Evolutionary conservation across 495 filamentous ascomycete genomes (phyloP).

Genomic region (Neurospora tetraspora): DNA sequence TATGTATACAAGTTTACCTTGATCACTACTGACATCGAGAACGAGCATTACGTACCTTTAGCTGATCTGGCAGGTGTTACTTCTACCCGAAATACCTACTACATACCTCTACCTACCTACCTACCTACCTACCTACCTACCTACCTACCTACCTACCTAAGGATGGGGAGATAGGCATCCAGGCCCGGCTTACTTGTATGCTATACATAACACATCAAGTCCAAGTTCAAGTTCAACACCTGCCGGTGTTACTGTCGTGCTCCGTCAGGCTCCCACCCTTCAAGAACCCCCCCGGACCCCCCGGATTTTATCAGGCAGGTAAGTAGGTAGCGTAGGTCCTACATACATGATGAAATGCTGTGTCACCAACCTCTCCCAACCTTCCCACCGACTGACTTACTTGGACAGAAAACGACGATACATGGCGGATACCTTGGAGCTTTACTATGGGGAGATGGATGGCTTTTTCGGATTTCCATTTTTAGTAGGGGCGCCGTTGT

Average conservation of each 20-base stretch:
- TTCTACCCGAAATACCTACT: neutral
- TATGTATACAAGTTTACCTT: neutral
- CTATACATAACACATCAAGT: neutral
- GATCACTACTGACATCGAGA: neutral
- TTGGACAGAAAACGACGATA: neutral
- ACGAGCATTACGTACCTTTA: neutral
- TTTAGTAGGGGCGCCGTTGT: too few relatives aligned
- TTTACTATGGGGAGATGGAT: neutral
- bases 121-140: neutral
- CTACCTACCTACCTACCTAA: neutral
- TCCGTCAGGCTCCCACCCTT: neutral
- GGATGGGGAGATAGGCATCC: neutral
- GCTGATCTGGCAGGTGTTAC: neutral
- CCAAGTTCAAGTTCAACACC: neutral
- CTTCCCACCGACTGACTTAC: neutral
- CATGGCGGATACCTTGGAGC: neutral
- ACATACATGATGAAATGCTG: neutral
- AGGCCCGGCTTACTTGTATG: neutral
- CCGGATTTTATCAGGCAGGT: neutral
- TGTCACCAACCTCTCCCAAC: neutral
- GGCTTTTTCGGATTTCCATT: neutral
- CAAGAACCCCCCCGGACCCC: neutral
- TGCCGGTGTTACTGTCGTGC: neutral
- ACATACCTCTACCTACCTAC: neutral
- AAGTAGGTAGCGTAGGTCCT: neutral